phyloP scores from a whole-genome alignment of 768 basidiomycete species.

The Lentinus tigrinus region DNA sequence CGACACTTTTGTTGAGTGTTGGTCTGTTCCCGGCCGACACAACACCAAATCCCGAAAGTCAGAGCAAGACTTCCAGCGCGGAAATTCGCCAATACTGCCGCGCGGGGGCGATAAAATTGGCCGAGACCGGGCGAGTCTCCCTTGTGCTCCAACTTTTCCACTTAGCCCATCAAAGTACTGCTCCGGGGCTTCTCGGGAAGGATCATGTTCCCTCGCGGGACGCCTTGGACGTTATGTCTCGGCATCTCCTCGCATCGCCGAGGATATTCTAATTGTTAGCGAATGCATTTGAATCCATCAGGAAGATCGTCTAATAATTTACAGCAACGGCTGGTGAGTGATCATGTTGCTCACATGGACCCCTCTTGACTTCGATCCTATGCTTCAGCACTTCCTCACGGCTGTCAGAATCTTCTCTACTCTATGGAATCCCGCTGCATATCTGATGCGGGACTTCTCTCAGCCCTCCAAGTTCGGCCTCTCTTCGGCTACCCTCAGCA shows the following conservation, averaged over 20 bases:
- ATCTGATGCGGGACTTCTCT: neutral
- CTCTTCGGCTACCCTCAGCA: constrained; percentile 3
- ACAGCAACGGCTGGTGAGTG: constrained; percentile 2
- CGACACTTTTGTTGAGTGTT: neutral
- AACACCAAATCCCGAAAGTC: too few species aligned
- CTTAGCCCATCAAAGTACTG: too few species aligned
- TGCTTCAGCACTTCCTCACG: neutral
- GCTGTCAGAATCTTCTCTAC: neutral
- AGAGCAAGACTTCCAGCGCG: too few species aligned
- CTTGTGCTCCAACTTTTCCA: neutral
- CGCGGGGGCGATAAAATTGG: too few species aligned
- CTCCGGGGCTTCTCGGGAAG: too few species aligned
- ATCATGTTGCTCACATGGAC: constrained; percentile 9
- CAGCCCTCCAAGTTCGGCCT: neutral
- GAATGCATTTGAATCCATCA: neutral
- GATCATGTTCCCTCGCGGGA: too few species aligned
- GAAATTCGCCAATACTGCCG: too few species aligned
- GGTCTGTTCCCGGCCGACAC: too few species aligned
- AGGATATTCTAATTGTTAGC: neutral
- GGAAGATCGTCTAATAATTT: neutral
- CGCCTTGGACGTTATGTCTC: neutral
- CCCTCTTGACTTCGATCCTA: neutral
- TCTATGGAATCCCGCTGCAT: neutral
- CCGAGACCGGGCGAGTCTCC: too few species aligned
- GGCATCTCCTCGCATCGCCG: constrained; percentile 14